Conservation (phyloP, 352 stramenopile species). For the Phytophthora colocasiae region DNA sequence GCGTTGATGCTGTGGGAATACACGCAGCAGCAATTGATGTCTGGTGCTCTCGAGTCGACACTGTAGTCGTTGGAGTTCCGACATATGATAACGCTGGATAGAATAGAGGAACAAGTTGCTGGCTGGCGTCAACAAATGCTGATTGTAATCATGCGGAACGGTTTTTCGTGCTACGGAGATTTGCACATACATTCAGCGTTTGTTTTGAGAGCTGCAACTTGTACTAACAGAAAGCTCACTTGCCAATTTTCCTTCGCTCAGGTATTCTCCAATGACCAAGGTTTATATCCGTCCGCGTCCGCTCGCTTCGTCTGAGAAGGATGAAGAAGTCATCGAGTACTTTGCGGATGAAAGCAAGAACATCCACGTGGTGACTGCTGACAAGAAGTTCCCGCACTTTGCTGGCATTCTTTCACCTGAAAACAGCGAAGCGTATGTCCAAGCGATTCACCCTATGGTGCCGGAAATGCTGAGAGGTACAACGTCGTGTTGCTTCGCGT, state of each 20-base stretch:
- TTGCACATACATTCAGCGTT: not conserved
- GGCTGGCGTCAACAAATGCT: slow-evolving; percentile 1
- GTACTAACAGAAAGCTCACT: slow-evolving; percentile 7
- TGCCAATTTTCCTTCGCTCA: not conserved
- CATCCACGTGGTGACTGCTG: not conserved
- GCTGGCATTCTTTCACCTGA: slow-evolving; percentile 44
- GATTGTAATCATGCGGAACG: not conserved
- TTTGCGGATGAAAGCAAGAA: slow-evolving; percentile 1
- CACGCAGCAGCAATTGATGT: slow-evolving; percentile 89
- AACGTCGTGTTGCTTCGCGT: slow-evolving; percentile 65
- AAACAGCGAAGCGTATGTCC: slow-evolving; percentile 42
- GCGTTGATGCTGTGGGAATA: slow-evolving; percentile 97
- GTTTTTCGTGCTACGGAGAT: not conserved
- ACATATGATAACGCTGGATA: slow-evolving; percentile 5
- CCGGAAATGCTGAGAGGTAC: slow-evolving; percentile 29
- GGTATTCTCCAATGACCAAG: slow-evolving; percentile 38
- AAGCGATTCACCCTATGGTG: slow-evolving; percentile 43
- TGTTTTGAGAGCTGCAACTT: no score
- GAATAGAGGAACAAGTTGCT: not conserved
- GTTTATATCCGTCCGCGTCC: slow-evolving; percentile 50
- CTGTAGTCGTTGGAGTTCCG: slow-evolving; percentile 1
- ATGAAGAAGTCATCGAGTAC: slow-evolving; percentile 34
- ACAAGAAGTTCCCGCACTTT: slow-evolving; percentile 43
- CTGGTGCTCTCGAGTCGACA: slow-evolving; percentile 27
- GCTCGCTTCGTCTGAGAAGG: slow-evolving; percentile 34